phyloP scores from a whole-genome alignment of 441 rosid genomes.

The Pelargonium australe region DNA sequence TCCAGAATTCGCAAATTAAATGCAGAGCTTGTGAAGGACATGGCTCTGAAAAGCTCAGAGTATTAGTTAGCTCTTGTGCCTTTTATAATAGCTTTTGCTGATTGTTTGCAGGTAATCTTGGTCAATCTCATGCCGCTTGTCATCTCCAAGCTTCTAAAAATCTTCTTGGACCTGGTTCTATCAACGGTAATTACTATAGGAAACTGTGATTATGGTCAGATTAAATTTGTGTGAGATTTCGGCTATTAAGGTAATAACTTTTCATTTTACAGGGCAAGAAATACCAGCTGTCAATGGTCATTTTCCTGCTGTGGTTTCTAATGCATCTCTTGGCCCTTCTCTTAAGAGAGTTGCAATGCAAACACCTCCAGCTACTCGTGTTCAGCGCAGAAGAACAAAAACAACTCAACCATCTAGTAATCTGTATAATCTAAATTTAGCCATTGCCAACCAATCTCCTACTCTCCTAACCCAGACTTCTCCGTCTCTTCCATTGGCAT shows the following conservation, averaged over 20 bases:
- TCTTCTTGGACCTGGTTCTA: constrained; percentile 9
- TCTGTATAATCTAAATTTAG: not conserved
- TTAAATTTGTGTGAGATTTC: not conserved
- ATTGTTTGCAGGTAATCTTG: constrained; percentile 22
- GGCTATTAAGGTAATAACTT: not conserved
- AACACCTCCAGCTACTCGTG: not conserved
- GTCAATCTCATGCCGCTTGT: constrained; percentile 17
- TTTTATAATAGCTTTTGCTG: constrained; percentile 13
- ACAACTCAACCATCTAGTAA: not conserved
- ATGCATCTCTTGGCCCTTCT: not conserved
- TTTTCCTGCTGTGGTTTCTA: not conserved
- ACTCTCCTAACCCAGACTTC: not conserved
- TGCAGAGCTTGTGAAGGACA: not conserved
- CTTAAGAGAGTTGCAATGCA: constrained; percentile 1
- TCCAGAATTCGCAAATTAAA: not conserved
- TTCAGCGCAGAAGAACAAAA: not conserved
- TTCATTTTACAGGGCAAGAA: not conserved
- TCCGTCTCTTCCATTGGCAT: not conserved
- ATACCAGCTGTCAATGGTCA: not conserved
- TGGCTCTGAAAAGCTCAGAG: not conserved
- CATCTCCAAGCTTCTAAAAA: constrained; percentile 13
- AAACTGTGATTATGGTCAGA: not conserved
- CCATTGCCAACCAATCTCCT: not conserved
- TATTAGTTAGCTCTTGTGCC: not conserved
- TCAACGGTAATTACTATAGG: constrained; percentile 13